Conservation (phyloP, 345 rosid species). For the Eucalyptus curtisii region DNA sequence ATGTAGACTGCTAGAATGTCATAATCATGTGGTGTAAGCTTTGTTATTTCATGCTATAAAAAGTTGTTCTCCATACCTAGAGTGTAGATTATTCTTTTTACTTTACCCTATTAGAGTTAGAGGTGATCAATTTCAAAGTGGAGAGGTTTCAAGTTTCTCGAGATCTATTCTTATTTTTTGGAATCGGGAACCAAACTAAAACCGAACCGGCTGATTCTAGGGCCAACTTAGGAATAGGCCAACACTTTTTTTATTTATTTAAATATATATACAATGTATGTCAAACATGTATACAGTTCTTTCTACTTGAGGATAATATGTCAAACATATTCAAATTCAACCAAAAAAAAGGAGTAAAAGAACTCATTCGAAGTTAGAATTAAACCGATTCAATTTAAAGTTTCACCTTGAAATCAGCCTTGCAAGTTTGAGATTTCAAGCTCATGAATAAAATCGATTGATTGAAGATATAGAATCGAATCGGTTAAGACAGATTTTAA, state of each 20-base stretch:
- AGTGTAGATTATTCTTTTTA: not conserved
- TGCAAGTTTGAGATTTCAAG: not conserved
- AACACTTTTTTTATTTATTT: too few species aligned
- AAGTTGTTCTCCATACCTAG: not conserved
- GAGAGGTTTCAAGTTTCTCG: accelerated
- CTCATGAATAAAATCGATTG: accelerated
- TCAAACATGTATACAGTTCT: not conserved
- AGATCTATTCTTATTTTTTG: not conserved
- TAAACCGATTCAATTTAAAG: not conserved
- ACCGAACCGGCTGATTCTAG: accelerated
- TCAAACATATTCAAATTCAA: not conserved
- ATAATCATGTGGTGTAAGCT: not conserved
- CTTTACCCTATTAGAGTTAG: not conserved
- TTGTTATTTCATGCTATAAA: not conserved
- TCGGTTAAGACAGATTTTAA: accelerated
- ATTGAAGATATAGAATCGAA: not conserved
- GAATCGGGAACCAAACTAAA: not conserved
- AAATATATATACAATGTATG: not conserved
- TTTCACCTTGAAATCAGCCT: not conserved
- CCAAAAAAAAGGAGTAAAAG: not conserved
- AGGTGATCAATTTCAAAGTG: not conserved
- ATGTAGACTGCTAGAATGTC: not conserved
- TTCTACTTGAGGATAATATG: not conserved
- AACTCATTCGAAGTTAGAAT: not conserved
- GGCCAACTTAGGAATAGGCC: accelerated